Evolutionary conservation across 2,329 filamentous ascomycete species (phyloP).

Genomic region (Penicillium sclerotiorum): DNA sequence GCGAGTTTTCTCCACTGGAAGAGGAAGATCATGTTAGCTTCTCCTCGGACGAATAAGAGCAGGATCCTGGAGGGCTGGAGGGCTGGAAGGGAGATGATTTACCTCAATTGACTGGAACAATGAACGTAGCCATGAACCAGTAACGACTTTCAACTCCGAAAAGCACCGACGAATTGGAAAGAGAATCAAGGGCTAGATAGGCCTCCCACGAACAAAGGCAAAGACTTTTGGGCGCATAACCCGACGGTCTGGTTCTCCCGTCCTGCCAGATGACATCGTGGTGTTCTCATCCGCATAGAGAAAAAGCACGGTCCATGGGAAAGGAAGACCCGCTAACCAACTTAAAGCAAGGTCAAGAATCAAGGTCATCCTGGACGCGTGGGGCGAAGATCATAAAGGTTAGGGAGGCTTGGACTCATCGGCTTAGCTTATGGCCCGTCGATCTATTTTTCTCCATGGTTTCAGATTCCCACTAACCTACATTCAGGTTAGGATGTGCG

Average conservation of each 20-base stretch:
- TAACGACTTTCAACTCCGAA: too few species aligned
- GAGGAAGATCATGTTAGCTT: not conserved
- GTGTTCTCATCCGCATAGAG: not conserved
- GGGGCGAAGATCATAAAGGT: not conserved
- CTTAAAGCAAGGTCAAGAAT: not conserved
- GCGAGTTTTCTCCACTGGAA: not conserved
- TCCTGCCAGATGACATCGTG: constrained; percentile 7
- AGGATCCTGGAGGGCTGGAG: too few species aligned
- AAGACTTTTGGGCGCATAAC: not conserved
- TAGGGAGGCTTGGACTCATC: not conserved
- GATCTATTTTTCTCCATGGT: constrained; percentile 5
- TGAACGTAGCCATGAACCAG: too few species aligned
- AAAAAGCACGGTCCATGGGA: constrained; percentile 6
- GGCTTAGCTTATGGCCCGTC: too few species aligned
- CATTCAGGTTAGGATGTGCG: not conserved
- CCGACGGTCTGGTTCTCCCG: constrained; percentile 3
- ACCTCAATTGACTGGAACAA: too few species aligned
- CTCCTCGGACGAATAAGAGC: not conserved
- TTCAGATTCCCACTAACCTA: constrained; percentile 7
- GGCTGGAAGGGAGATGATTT: too few species aligned
- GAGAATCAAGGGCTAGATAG: not conserved
- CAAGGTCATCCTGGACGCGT: constrained; percentile 6
- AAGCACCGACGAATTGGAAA: not conserved
- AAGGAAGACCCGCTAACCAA: constrained; percentile 6
- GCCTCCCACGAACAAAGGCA: not conserved